Evolutionary conservation across 192 early-diverging fungal genomes (phyloP), one percentile per base, ranked within the genome.

Genomic region (Pilobolus umbonatus): DNA sequence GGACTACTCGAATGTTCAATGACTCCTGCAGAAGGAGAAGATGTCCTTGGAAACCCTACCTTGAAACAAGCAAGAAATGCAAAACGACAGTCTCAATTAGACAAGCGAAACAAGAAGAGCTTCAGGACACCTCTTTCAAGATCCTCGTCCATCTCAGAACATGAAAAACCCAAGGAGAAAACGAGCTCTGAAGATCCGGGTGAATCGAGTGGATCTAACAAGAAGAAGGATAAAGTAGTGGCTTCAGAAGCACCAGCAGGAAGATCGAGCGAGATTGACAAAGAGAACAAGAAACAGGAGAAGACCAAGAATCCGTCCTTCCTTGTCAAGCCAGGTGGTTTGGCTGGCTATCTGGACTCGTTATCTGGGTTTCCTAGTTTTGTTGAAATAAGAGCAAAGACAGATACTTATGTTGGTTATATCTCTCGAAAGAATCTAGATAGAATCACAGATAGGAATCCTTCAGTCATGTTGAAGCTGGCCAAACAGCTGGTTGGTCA

Each of bases 321-420:
- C 65, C 68, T 81, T 22, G 83, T 94, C 53, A 75, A 85, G 7
- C 80, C 93, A 7, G 96, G 97, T 45, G 90, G 91, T 5, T 47
- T 99, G 6, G 93, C 90, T 2, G 95, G 95, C 10, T 99, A 99
- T 65, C 69, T 99, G 35, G 82, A 91, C 10, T 92, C 93, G 9
- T 68, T 99, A 39, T 96, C 90, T 4, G 93, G 92, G 40, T 90
- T 94, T 77, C 85, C 90, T 5, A 89, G 90, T 22, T 88, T 94
- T 56, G 90, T 95, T 21, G 89, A 85, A 10, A 85, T 96, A 30
- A 72, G 79, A 21, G 90, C 94, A 15, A 80, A 83, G 12, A 91
- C 89, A 24, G 79, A 87, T 61, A 80, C 81, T 17, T 80, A 89
- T 66, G 94, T 97, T 30, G 97, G 92, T 12, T 95, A 90, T 63